phyloP scores from a whole-genome alignment of 495 filamentous ascomycete species.

The Hyaloscypha hepaticicola region DNA sequence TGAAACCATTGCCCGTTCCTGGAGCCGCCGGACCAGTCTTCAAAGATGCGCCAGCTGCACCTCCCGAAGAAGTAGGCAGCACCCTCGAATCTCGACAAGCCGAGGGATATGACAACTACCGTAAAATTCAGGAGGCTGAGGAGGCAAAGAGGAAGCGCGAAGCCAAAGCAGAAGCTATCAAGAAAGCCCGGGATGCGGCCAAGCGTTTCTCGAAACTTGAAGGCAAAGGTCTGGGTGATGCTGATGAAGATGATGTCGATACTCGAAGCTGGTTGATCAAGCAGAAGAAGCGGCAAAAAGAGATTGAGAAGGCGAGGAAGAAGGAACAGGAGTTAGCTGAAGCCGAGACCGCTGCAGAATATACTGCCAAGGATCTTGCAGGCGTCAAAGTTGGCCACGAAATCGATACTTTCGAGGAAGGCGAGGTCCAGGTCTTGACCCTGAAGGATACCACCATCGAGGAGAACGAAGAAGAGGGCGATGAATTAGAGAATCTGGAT shows the following conservation, averaged over 20 bases:
- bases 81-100: conserved; percentile 81
- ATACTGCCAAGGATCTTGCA: conserved; percentile 80
- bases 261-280: conserved; percentile 81
- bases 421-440: conserved; percentile 81
- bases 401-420: conserved; percentile 70
- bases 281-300: conserved; percentile 88
- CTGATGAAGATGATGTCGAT: conserved; percentile 68
- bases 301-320: conserved; percentile 76
- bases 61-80: conserved; percentile 64
- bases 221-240: conserved; percentile 78
- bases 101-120: conserved; percentile 63
- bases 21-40: conserved; percentile 60
- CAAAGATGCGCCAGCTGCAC: conserved; percentile 50
- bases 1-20: conserved; percentile 86
- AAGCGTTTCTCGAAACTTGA: conserved; percentile 71
- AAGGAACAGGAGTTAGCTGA: conserved; percentile 70
- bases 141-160: conserved; percentile 74
- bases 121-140: conserved; percentile 52
- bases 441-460: conserved; percentile 87
- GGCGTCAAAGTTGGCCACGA: conserved; percentile 92
- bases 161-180: conserved; percentile 73
- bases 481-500: conserved; percentile 85
- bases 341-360: conserved; percentile 52
- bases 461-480: conserved; percentile 83
- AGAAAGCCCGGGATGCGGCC: conserved; percentile 82